phyloP scores from a whole-genome alignment of 1,284 basidiomycete species.

The Erythrobasidium hasegawianum region DNA sequence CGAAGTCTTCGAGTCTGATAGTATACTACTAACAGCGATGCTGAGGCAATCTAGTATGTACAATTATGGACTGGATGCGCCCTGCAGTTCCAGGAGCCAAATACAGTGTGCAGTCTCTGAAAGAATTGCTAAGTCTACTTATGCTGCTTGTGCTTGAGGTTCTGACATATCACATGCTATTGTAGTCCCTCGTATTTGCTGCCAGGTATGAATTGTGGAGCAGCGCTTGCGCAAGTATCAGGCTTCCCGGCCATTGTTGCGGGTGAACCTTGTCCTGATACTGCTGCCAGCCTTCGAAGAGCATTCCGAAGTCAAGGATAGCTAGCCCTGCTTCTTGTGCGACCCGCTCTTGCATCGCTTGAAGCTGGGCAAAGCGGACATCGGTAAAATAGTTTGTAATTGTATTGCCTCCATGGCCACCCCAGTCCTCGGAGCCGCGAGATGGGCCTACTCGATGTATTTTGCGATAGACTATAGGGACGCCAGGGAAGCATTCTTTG shows the following conservation, averaged over 20 bases:
- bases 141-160: too few species aligned
- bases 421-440: constrained; percentile 36
- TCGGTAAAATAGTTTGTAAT: constrained; percentile 46
- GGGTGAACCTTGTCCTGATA: constrained; percentile 14
- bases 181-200: too few species aligned
- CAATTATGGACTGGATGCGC: too few species aligned
- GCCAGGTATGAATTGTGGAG: constrained; percentile 13
- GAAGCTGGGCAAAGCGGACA: constrained; percentile 43
- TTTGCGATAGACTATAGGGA: constrained; percentile 42
- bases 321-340: constrained; percentile 38
- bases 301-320: constrained; percentile 43
- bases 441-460: constrained; percentile 40
- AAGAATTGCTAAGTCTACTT: too few species aligned
- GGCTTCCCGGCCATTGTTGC: background rate
- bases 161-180: too few species aligned
- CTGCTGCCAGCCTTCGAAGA: constrained; percentile 45
- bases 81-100: too few species aligned
- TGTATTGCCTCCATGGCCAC: background rate
- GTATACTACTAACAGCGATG: too few species aligned
- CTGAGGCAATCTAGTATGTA: too few species aligned
- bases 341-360: constrained; percentile 43
- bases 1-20: too few species aligned
- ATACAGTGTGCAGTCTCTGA: too few species aligned
- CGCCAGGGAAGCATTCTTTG: constrained; percentile 40
- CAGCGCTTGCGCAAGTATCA: constrained; percentile 2